Base-by-base conservation (phyloP, 257 asterid species). In the Petrea volubilis region DNA sequence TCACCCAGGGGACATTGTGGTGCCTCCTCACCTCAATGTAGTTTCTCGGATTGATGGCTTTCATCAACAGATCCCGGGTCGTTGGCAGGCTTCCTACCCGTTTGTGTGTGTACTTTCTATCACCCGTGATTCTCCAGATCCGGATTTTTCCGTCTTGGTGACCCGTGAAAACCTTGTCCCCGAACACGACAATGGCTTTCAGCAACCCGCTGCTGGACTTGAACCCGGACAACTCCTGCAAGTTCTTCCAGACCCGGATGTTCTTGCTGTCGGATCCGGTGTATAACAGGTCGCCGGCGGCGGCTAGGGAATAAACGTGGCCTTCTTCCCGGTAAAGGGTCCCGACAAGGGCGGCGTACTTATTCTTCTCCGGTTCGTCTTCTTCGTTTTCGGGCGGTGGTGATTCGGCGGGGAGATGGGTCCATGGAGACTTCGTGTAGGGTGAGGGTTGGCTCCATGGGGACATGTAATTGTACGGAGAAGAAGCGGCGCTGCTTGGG, bases 101-200 rank as follows among this genome's bases (percentile, higher is more conserved):
- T 1, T 79, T 84, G 29, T 88, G 87, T 0, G 71, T 63, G 0
- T 74, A 84, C 43, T 72, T 66, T 14, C 29, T 60, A 5, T 75
- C 78, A 0, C 79, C 93, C 18, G 75, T 67, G 1, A 69, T 53
- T 67, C 72, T 91, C 99, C 99, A 94, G 0, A 94, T 82, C 53
- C 98, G 84, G 74, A 92, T 92, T 60, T 81, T 88, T 10, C 98
- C 98, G 8, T 92, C 98, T 13, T 92, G 98, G 55, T 88, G 98
- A 5, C 98, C 97, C 31, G 98, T 90, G 51, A 90, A 90, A 1
- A 93, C 76, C 73, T 71, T 85, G 5, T 85, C 84, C 0, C 74
- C 84, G 4, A 69, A 47, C 21, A 87, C 78, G 5, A 90, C 90
- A 24, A 93, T 90, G 13, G 97, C 95, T 67, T 93, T 93, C 0